Conservation (phyloP, 768 basidiomycete genomes). For the Termitomyces sp. region DNA sequence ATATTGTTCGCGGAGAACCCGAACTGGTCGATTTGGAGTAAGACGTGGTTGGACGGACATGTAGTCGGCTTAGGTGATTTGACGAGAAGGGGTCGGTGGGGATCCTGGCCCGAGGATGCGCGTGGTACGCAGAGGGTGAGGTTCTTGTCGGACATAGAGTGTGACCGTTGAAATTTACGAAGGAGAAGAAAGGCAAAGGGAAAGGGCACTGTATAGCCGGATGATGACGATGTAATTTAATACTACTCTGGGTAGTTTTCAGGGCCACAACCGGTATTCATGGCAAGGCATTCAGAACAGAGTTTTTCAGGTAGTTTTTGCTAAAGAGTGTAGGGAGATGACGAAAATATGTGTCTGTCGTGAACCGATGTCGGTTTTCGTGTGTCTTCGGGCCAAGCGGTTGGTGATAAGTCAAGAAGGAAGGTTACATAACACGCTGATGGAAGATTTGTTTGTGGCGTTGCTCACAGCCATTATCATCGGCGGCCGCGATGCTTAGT, state of each 20-base stretch:
- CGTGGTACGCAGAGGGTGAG: constrained; percentile 30
- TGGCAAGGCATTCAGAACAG: not conserved
- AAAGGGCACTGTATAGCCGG: not conserved
- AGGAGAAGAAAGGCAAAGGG: not conserved
- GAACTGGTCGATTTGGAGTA: constrained; percentile 60
- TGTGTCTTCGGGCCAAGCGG: not conserved
- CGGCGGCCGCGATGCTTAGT: not conserved
- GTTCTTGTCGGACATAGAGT: constrained; percentile 11
- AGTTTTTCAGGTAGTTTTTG: not conserved
- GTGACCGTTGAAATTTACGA: not conserved
- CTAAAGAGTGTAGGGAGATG: too few relatives aligned
- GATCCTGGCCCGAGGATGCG: constrained; percentile 21
- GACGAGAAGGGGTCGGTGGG: constrained; percentile 19
- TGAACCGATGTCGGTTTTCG: not conserved
- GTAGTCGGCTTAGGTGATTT: constrained; percentile 17
- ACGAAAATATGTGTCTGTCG: not conserved
- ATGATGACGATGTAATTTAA: too few relatives aligned
- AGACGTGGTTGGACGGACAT: constrained; percentile 41
- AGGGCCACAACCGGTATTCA: not conserved
- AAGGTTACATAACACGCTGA: not conserved
- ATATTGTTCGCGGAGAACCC: constrained; percentile 73
- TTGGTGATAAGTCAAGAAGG: too few relatives aligned
- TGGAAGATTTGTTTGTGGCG: not conserved
- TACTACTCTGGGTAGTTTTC: not conserved
- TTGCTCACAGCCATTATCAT: not conserved